phyloP scores from a whole-genome alignment of 1,284 basidiomycete genomes.

The Termitomyces sp. region DNA sequence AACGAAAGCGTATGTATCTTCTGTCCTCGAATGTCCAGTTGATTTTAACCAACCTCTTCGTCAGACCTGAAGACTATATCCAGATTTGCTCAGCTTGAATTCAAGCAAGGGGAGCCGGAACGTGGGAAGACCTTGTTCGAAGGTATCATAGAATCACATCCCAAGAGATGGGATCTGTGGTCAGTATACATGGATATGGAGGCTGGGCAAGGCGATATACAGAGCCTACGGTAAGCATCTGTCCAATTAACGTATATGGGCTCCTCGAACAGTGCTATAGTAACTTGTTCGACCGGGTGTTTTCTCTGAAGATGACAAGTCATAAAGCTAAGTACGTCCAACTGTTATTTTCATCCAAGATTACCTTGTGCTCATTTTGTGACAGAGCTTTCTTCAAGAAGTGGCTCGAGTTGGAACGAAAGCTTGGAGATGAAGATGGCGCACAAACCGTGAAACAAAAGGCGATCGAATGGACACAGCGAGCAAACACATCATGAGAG shows the following conservation, averaged over 20 bases:
- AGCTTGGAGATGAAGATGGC: slow-evolving; percentile 84
- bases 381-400: slow-evolving; percentile 91
- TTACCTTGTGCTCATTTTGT: slow-evolving; percentile 12
- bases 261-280: slow-evolving; percentile 33
- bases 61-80: slow-evolving; percentile 92
- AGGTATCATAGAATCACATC: slow-evolving; percentile 90
- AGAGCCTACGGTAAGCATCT: slow-evolving; percentile 57
- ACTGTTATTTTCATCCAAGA: slow-evolving; percentile 8
- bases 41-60: neutral
- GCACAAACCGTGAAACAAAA: slow-evolving; percentile 79
- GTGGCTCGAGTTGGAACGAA: slow-evolving; percentile 88
- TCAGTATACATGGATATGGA: slow-evolving; percentile 97
- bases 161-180: slow-evolving; percentile 95
- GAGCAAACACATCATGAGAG: slow-evolving; percentile 32
- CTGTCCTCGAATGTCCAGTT: neutral
- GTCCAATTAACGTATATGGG: neutral
- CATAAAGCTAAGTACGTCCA: slow-evolving; percentile 85
- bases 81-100: slow-evolving; percentile 93
- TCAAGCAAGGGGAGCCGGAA: slow-evolving; percentile 90
- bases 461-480: slow-evolving; percentile 85
- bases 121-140: slow-evolving; percentile 95
- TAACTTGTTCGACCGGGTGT: slow-evolving; percentile 79
- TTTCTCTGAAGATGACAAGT: slow-evolving; percentile 83
- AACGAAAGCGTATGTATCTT: slow-evolving; percentile 77
- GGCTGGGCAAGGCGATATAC: slow-evolving; percentile 71